Percentiles rank a stretch among this genome's conserved stretches.
phyloP scores from a whole-genome alignment of 1,284 basidiomycete species.

The Malassezia yamatoensis region DNA sequence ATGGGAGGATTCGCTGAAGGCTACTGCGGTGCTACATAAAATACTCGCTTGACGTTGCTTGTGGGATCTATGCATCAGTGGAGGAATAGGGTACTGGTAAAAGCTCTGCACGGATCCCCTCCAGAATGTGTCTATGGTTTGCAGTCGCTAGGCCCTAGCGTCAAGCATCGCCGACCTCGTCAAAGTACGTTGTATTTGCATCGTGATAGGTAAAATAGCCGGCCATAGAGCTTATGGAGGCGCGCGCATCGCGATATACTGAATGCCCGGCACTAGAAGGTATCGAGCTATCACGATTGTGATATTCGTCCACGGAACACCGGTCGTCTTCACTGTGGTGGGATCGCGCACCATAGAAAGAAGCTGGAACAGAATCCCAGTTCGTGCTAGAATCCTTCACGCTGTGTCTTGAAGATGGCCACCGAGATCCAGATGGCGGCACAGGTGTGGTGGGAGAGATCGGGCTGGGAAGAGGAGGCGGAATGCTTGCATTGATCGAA shows the following conservation, averaged over 20 bases:
- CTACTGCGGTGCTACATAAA: not conserved
- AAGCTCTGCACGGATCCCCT: no score
- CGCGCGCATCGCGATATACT: conserved; percentile 9
- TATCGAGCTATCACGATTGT: not conserved
- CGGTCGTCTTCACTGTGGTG: not conserved
- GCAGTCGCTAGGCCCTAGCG: no score
- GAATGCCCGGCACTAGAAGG: not conserved
- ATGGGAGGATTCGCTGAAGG: not conserved
- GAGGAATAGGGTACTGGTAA: no score
- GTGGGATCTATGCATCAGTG: no score
- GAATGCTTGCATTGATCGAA: not conserved
- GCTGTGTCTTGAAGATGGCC: not conserved
- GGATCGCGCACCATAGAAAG: not conserved
- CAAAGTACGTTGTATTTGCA: not conserved
- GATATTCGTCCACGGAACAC: not conserved
- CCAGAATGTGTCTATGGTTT: no score
- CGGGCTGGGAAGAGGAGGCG: not conserved
- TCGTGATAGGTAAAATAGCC: not conserved
- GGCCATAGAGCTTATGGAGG: conserved; percentile 1
- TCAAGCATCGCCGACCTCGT: no score
- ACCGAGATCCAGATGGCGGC: not conserved
- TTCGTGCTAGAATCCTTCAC: not conserved
- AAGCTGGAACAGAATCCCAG: not conserved
- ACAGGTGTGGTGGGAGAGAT: not conserved
- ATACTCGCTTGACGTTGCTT: no score